Evolutionary conservation across 1,284 basidiomycete genomes (phyloP).

Genomic region (Moniliophthora roreri): DNA sequence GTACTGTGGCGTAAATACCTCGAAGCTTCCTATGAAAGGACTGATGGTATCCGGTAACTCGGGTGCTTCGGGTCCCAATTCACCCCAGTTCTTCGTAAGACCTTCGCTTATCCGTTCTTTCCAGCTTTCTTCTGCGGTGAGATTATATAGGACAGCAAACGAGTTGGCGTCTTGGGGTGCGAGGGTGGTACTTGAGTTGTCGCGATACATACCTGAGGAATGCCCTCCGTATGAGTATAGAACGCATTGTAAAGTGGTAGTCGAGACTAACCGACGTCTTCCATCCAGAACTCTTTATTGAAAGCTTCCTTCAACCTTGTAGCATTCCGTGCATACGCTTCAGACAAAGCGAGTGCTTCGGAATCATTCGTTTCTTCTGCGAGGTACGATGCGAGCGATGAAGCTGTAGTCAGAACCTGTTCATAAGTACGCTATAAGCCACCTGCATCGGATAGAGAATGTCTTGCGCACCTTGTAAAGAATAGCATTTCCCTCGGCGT

Average conservation of each 20-base stretch:
- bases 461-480: constrained; percentile 36
- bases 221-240: neutral
- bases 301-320: constrained; percentile 37
- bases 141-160: constrained; percentile 44
- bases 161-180: constrained; percentile 50
- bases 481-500: constrained; percentile 47
- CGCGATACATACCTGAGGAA: constrained; percentile 38
- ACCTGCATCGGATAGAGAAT: neutral
- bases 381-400: constrained; percentile 42
- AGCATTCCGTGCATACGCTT: constrained; percentile 36
- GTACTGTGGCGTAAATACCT: constrained; percentile 30
- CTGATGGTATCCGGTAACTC: constrained; percentile 49
- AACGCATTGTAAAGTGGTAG: neutral
- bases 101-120: constrained; percentile 36
- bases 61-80: constrained; percentile 41
- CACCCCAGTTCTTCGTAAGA: constrained; percentile 42
- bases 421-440: neutral
- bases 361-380: constrained; percentile 33
- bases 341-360: constrained; percentile 20
- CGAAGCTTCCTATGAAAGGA: constrained; percentile 49
- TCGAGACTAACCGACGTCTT: constrained; percentile 26
- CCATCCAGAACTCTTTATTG: constrained; percentile 45
- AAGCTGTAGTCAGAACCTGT: constrained; percentile 45
- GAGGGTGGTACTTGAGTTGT: constrained; percentile 44
- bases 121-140: constrained; percentile 32